phyloP scores from a whole-genome alignment of 2,329 filamentous ascomycete species.

The Seiridium unicorne region DNA sequence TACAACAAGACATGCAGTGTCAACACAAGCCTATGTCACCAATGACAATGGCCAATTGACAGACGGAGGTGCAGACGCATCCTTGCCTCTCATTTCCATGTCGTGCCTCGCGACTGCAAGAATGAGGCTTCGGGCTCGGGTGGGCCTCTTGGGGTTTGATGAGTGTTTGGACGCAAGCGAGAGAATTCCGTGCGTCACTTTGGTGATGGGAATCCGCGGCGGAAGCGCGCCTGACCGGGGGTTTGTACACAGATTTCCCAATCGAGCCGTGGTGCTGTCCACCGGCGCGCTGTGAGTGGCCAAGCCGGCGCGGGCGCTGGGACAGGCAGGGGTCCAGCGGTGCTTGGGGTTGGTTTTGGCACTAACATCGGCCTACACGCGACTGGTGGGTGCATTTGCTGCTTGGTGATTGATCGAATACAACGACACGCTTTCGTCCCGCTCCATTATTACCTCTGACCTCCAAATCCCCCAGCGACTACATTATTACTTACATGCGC shows the following conservation, averaged over 20 bases:
- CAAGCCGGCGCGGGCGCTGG: constrained; percentile 1
- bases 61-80: background rate
- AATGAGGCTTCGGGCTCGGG: background rate
- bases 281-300: constrained; percentile 8
- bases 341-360: background rate
- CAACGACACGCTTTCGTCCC: background rate
- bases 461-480: background rate
- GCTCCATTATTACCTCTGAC: background rate
- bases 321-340: constrained; percentile 4
- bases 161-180: background rate
- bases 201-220: constrained; percentile 4
- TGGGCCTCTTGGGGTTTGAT: background rate
- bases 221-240: background rate
- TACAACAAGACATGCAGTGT: background rate
- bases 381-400: background rate
- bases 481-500: constrained; percentile 3
- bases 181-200: constrained; percentile 7
- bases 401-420: background rate
- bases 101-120: background rate
- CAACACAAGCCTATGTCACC: background rate
- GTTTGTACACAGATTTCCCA: constrained; percentile 8
- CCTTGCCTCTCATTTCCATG: too few species aligned
- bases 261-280: constrained; percentile 1
- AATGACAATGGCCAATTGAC: background rate
- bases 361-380: background rate